phyloP scores from a whole-genome alignment of 768 basidiomycete species.

The Piloderma croceum region DNA sequence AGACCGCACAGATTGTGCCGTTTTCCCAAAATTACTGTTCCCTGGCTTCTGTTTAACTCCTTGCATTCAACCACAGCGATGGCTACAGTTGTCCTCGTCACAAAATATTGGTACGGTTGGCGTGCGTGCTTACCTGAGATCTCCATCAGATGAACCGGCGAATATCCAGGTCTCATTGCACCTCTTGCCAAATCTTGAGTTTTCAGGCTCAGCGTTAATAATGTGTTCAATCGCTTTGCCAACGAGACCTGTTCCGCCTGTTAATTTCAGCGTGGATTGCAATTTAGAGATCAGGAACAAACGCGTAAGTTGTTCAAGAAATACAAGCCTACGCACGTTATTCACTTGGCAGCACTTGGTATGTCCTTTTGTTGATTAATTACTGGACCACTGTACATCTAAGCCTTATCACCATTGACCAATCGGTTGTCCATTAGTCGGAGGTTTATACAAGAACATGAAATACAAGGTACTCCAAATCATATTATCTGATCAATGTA shows the following conservation, averaged over 20 bases:
- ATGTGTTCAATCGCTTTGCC: slow-evolving; percentile 79
- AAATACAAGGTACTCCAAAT: slow-evolving; percentile 63
- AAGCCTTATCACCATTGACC: slow-evolving; percentile 3
- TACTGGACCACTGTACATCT: background rate
- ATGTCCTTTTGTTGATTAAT: slow-evolving; percentile 17
- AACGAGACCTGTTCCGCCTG: slow-evolving; percentile 82
- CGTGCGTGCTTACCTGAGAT: slow-evolving; percentile 79
- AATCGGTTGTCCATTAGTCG: slow-evolving; percentile 47
- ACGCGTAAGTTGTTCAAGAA: slow-evolving; percentile 77
- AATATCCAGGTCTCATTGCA: slow-evolving; percentile 86
- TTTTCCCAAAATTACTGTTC: too few relatives aligned
- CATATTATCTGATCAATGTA: background rate
- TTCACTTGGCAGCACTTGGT: slow-evolving; percentile 93
- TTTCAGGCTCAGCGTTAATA: slow-evolving; percentile 71
- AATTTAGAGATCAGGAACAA: slow-evolving; percentile 69
- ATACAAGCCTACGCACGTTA: slow-evolving; percentile 92
- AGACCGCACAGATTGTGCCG: too few relatives aligned
- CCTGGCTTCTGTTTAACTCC: too few relatives aligned
- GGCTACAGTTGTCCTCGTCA: too few relatives aligned
- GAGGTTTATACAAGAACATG: slow-evolving; percentile 95
- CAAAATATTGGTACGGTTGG: too few relatives aligned
- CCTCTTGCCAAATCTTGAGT: slow-evolving; percentile 72
- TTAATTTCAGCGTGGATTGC: too few relatives aligned
- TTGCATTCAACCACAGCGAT: too few relatives aligned
- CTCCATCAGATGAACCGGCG: slow-evolving; percentile 70